Base-by-base conservation (phyloP, 2,329 filamentous ascomycete genomes). In the Scorias spongiosa region DNA sequence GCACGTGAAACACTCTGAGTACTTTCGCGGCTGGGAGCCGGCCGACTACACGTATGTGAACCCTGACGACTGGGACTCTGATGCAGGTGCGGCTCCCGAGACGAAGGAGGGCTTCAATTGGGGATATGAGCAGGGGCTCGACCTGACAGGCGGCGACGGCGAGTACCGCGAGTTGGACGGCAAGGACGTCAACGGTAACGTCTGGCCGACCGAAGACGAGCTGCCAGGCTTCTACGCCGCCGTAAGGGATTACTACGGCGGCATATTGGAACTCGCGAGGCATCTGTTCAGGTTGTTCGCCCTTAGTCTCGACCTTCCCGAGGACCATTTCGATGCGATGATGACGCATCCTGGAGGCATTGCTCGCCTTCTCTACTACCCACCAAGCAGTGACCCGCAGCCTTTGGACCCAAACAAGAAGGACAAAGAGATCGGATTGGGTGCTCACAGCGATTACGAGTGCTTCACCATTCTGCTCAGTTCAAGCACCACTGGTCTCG, bases 51-150 rank as follows among this genome's bases (percentile, higher is more conserved):
- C 63, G 0, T 63, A 59, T 9, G 57, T 66, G 14, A 64, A 63
- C 10, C 62, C 63, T 10, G 60, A 60, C 29, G 49, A 57, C 30
- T 54, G 53, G 53, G 42, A 40, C 29, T 42, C 43, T 10, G 46
- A 46, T 11, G 15, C 12, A 4, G 48, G 49, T 15, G 54, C 51
- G 10, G 49, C 49, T 7, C 51, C 57, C 12, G 64, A 67, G 50
- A 61, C 59, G 0, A 66, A 67, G 44, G 62, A 66, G 43, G 62
- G 57, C 2, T 67, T 65, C 52, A 67, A 67, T 42, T 66, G 61
- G 51, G 60, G 62, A 6, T 68, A 68, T 44, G 65, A 67, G 49
- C 53, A 50, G 15, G 56, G 49, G 8, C 53, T 67, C 5, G 65
- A 67, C 44, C 54, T 52, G 2, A 60, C 53, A 1, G 64, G 63